Evolutionary conservation across 257 asterid genomes (phyloP), one percentile per base, ranked within the genome.

Genomic region (Solanum peruvianum): DNA sequence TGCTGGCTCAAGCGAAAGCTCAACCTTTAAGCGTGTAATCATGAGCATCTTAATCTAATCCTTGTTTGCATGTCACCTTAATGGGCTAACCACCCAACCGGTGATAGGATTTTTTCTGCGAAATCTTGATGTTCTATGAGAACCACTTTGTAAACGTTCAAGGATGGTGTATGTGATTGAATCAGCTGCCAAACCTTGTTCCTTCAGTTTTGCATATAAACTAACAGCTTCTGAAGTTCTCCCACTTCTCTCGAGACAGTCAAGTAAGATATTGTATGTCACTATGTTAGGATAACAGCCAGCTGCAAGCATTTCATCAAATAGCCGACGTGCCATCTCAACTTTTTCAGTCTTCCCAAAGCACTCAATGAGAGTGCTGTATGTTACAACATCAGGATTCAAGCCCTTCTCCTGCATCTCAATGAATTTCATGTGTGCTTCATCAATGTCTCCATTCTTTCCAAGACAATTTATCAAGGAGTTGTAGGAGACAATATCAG

Each of bases 71-170:
- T 86, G 85, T 93, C 96, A 94, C 90, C 98, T 91, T 49, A 97
- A 91, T n/a, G 98, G 99, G 91, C 98, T 95, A 81, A 97, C 97
- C 85, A 97, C 93, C 99, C 99, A 97, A 83, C 99, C 97, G 13
- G 98, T 95, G 66, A 95, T 93, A 3, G 99, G 99, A 87, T 90
- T 93, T 91, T 97, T 91, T 86, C 92, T 94, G 18, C 99, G 93
- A 69, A 93, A 78, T 83, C 97, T 89, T 3, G 76, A 85, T 9
- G 85, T 83, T 91, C 92, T 91, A 71, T 87, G 88, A 6, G 98
- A 91, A 76, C 98, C 98, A 64, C 97, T 97, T 92, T 95, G 98
- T 85, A 97, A 86, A 29, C 98, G 91, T 87, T 92, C 98, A 90
- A 97, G 98, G 91, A 95, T 92, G 7, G 94, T 77, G 87, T 95